Conservation (phyloP, 2,329 filamentous ascomycete species). For the Alternaria rosae region DNA sequence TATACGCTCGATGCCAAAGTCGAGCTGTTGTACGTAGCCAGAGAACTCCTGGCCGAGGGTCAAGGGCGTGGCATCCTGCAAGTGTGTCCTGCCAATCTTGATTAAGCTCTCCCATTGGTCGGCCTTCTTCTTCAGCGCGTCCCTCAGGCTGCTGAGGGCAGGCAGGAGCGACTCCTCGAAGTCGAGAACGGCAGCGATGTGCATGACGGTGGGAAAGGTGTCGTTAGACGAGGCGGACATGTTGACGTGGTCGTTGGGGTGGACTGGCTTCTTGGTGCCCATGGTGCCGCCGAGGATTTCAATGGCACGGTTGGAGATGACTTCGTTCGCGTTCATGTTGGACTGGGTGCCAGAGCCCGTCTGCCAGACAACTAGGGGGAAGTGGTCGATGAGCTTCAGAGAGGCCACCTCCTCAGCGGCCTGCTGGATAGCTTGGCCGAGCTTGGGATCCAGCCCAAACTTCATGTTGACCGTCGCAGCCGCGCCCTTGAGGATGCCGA, state of each 20-base stretch:
- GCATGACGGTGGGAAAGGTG: constrained; percentile 99
- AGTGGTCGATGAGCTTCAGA: constrained; percentile 94
- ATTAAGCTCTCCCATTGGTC: constrained; percentile 93
- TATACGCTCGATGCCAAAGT: constrained; percentile 87
- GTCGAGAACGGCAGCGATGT: constrained; percentile 96
- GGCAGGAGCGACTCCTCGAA: constrained; percentile 87
- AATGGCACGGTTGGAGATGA: constrained; percentile 98
- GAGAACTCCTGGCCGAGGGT: constrained; percentile 98
- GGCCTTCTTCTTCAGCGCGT: constrained; percentile 86
- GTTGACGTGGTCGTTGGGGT: constrained; percentile 99
- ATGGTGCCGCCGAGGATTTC: constrained; percentile 93
- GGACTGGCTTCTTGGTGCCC: constrained; percentile 97
- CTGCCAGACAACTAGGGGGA: constrained; percentile 99
- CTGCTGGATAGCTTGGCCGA: constrained; percentile 92
- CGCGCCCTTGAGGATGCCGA: constrained; percentile 96
- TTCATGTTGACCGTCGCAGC: constrained; percentile 95
- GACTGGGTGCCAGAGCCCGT: constrained; percentile 98
- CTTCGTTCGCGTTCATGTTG: constrained; percentile 99
- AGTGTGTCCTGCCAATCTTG: constrained; percentile 97
- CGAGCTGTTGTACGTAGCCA: constrained; percentile 93
- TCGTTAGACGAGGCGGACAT: constrained; percentile 99
- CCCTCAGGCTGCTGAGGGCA: constrained; percentile 79
- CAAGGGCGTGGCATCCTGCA: constrained; percentile 95
- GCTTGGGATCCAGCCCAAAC: constrained; percentile 86
- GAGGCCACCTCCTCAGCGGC: constrained; percentile 92